Base-by-base conservation (phyloP, 1,284 basidiomycete species). In the Microbotryomycetes sp. region DNA sequence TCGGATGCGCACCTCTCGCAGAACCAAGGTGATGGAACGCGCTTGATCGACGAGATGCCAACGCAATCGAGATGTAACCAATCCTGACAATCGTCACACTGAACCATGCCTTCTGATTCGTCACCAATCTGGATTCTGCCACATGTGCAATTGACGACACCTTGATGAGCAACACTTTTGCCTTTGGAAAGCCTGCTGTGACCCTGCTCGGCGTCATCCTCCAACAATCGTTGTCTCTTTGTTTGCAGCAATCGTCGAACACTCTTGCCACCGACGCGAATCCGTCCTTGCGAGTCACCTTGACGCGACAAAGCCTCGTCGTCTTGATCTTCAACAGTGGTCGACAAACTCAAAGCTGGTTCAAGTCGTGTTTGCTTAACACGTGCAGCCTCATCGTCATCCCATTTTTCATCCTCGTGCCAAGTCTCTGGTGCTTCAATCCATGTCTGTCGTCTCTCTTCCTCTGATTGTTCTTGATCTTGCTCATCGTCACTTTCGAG, bases 51-150 rank as follows among this genome's bases (percentile, higher is more conserved):
- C 25, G 58, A 29, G 30, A 66, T 51, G 22, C 45, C 49, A 19
- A 72, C 32, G 54, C 69, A 69, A 15, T 55, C 62, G 45, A 71
- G 62, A 50, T 72, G 71, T 47, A 58, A 66, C 51, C 60, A 60
- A 5, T 47, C 49, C 30, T 54, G 54, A 57, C 70, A 72, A n/a
- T 57, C 54, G 45, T 51, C 62, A 62, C 71, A 72, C 26, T 61
- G 64, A 3, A 66, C 59, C 66, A 68, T 68, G 15, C 55, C 31
- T 31, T 61, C 55, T 9, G 57, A 61, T 49, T 61, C 62, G 32
- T 63, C 60, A n/a, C 32, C 58, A 4, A 23, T 46, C 9, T 49
- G 29, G 14, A 22, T 26, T 7, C 30, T 28, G n/a, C 29, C 56
- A 42, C 64, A 63, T 19, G 54, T 26, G 58, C 64, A 63, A 26